These are phyloP conservation scores for Micromonas pusilla DNA, from an alignment of 139 green algal genomes.

Conservation along the genomic window DNA sequence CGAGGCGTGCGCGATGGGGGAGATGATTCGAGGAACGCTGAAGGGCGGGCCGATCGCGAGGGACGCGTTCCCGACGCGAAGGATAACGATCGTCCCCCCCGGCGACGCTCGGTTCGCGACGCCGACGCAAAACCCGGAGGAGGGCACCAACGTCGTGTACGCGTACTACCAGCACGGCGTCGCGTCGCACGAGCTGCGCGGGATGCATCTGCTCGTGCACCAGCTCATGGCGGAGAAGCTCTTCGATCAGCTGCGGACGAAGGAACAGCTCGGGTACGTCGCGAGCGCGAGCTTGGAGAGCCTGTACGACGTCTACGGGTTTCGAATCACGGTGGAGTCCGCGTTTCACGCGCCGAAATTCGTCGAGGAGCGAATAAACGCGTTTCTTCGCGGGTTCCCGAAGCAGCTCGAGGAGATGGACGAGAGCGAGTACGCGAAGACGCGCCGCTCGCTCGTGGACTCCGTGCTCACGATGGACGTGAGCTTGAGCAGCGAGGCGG, in stretches of 20 bases:
- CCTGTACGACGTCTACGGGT: constrained; percentile 11
- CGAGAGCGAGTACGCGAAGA: not conserved
- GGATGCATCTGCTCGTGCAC: constrained; percentile 6
- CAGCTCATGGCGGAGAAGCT: constrained; percentile 25
- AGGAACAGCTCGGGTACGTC: constrained; percentile 31
- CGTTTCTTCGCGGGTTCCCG: not conserved
- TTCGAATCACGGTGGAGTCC: not conserved
- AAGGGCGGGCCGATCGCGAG: not conserved
- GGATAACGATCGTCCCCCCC: not conserved
- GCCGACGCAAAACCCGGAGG: constrained; percentile 11
- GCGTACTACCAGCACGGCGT: constrained; percentile 8
- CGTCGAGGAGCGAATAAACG: constrained; percentile 2
- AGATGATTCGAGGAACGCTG: not conserved
- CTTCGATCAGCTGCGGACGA: constrained; percentile 31
- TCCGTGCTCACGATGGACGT: constrained; percentile 5
- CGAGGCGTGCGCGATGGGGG: not conserved
- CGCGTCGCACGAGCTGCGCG: not conserved
- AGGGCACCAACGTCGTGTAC: constrained; percentile 4
- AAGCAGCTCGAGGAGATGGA: not conserved
- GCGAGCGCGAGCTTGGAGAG: not conserved
- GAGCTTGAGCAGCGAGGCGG: not conserved
- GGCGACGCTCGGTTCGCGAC: not conserved
- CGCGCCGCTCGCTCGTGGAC: not conserved
- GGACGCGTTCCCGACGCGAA: not conserved
- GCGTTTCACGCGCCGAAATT: constrained; percentile 9